Base-by-base conservation (phyloP, 2,329 filamentous ascomycete genomes). In the Colletotrichum sp. region DNA sequence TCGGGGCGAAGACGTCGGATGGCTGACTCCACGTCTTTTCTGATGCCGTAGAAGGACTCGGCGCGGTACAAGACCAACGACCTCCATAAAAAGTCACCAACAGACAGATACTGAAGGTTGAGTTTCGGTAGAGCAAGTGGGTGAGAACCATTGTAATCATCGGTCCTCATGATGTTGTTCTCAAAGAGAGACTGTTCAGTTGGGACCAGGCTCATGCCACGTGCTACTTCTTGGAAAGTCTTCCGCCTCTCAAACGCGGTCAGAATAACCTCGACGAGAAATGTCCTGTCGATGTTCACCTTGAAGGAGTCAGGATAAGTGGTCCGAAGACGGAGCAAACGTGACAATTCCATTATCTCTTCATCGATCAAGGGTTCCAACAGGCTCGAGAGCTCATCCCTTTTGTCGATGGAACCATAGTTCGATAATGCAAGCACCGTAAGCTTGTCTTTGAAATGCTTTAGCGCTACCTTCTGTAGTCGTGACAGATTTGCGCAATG, bases 61-160 rank as follows among this genome's bases (percentile, higher is more conserved):
- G 93, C 95, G 55, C 96, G 93, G 83, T 98, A 97, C 11, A 99
- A 88, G 16, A 98, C 90, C 81, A 99, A 93, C 0, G 96, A 96
- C 77, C 98, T 92, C 96, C 96, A 99, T n/a, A 99, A 87, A 80
- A 99, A 99, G 84, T 99, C 97, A 4, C 96, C 96, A 67, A 98
- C 92, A 4, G 96, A 98, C 16, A 99, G 89, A 84, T 99, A 99
- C 82, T 99, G 97, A 32, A 99, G 88, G 80, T 98, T 99, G 62
- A 99, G 86, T 83, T 99, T 99, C 4, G 97, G 97, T 59, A 99
- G 92, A 4, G 97, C 95, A 74, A 99, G 89, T 7, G 97, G 96
- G 64, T 92, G 92, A 29, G 95, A 96, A 30, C 96, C 96, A 83
- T 98, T 94, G 80, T 98, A 99, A 9, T 89, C 90, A 80, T 98